Evolutionary conservation across 768 basidiomycete genomes (phyloP).

Genomic region (Pilatotrama ljubarskyi): DNA sequence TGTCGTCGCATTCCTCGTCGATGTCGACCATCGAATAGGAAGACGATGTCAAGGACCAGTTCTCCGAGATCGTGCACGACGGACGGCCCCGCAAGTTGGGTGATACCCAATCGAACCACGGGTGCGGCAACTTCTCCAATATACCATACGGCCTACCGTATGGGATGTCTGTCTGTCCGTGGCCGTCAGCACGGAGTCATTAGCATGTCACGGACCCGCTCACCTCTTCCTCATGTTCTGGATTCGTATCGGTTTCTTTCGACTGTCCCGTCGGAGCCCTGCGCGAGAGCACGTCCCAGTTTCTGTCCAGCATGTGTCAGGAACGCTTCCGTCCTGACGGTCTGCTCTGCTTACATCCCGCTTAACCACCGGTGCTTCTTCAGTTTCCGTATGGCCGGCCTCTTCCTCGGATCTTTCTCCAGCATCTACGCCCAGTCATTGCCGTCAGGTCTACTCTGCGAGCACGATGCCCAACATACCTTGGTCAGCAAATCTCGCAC

Average conservation of each 20-base stretch:
- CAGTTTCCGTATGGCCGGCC: conserved; percentile 13
- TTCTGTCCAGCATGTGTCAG: background rate
- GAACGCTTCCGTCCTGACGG: background rate
- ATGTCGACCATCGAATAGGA: conserved; percentile 7
- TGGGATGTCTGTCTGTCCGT: background rate
- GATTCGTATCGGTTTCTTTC: background rate
- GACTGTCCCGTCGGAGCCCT: background rate
- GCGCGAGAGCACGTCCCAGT: conserved; percentile 5
- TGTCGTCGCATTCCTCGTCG: conserved; percentile 4
- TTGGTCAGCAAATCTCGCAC: conserved; percentile 17
- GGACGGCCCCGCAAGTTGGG: background rate
- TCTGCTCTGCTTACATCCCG: conserved; percentile 7
- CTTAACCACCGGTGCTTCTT: conserved; percentile 20
- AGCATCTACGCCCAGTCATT: conserved; percentile 11
- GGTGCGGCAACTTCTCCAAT: conserved; percentile 1
- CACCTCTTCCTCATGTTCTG: background rate
- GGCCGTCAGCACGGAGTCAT: background rate
- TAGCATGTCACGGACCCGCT: background rate
- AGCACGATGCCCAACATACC: background rate
- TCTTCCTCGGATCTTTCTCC: conserved; percentile 22
- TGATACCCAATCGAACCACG: conserved; percentile 21
- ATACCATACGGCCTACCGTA: conserved; percentile 7
- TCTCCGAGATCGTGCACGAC: background rate
- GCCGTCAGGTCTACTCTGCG: background rate
- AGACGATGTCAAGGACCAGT: conserved; percentile 1